Conservation (phyloP, 805 yeast species). For the Candida sithepensis region DNA sequence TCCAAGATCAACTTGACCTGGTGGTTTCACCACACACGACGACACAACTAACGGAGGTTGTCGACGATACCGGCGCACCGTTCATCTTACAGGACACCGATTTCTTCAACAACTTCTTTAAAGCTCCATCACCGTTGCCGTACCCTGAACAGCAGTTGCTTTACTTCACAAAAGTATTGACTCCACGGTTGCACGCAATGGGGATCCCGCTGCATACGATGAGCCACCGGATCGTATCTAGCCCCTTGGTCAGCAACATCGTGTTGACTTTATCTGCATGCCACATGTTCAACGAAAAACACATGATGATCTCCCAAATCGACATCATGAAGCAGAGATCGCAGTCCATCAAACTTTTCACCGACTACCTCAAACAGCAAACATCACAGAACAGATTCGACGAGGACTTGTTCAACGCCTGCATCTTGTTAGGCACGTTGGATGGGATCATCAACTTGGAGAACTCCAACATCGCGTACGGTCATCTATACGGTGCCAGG, state of each 20-base stretch:
- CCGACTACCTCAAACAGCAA: conserved; percentile 8
- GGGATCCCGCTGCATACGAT: conserved; percentile 12
- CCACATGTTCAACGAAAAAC: conserved; percentile 17
- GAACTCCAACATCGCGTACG: conserved; percentile 8
- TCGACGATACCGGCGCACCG: no score
- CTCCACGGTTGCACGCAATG: conserved; percentile 25
- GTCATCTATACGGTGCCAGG: conserved; percentile 25
- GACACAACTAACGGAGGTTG: background rate
- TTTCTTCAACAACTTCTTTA: background rate
- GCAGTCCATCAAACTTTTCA: conserved; percentile 13
- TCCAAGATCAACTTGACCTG: no score
- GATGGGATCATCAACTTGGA: conserved; percentile 26
- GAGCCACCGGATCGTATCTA: conserved; percentile 2
- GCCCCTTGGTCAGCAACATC: conserved; percentile 18
- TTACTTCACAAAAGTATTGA: conserved; percentile 22
- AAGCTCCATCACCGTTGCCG: conserved; percentile 5
- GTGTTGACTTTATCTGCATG: conserved; percentile 20
- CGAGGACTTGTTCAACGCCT: conserved; percentile 18
- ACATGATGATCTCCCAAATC: conserved; percentile 3
- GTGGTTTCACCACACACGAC: no score
- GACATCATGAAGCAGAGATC: conserved; percentile 11
- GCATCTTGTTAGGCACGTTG: conserved; percentile 22
- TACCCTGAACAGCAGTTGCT: conserved; percentile 10
- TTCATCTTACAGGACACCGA: no score
- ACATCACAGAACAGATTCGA: background rate